Evolutionary conservation across 2,329 filamentous ascomycete genomes (phyloP), one percentile per base, ranked within the genome.

Genomic region (Drechslerella coelobrocha): DNA sequence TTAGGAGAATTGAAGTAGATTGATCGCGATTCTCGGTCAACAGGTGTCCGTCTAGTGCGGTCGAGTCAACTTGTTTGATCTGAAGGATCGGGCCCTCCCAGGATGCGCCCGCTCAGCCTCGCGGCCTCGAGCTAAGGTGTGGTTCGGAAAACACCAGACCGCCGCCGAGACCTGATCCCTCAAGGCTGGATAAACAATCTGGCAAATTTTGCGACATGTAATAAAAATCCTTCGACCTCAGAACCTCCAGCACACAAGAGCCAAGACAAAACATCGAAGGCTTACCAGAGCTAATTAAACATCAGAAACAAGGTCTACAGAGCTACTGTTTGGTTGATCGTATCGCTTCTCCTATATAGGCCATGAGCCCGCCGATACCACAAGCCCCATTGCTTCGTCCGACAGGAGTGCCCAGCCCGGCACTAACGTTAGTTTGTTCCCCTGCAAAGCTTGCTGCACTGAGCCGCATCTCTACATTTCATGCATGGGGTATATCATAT

Each of bases 21-120:
- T 14, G 17, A 48, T 48, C 43, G 17, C 43, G 17, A 48, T 9
- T 48, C 14, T 21, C 19, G 19, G 43, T 48, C 43, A 19, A 48
- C 34, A 21, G 43, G 23, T 7, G 6, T 45, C 6, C 41, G 10
- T 7, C 23, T 21, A 19, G 23, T 19, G 14, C 43, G n/a, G 17
- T 50, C 27, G 12, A 17, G 29, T 37, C 43, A 34, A 37, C 50
- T 52, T 48, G 41, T 23, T 45, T 27, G 53, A 54, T 63, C 54
- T 10, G 43, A 50, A 63, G 66, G 54, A 71, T 71, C 59, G 66
- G 23, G 12, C 3, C 17, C 9, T 51, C 27, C 23, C n/a, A n/a
- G n/a, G n/a, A n/a, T n/a, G n/a, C n/a, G n/a, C n/a, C 47, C 53
- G 54, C 61, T 71, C 66, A 71, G 66, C 66, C 66, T 71, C 66